Conservation (phyloP, 495 filamentous ascomycete genomes). For the Venustampulla echinocandica region DNA sequence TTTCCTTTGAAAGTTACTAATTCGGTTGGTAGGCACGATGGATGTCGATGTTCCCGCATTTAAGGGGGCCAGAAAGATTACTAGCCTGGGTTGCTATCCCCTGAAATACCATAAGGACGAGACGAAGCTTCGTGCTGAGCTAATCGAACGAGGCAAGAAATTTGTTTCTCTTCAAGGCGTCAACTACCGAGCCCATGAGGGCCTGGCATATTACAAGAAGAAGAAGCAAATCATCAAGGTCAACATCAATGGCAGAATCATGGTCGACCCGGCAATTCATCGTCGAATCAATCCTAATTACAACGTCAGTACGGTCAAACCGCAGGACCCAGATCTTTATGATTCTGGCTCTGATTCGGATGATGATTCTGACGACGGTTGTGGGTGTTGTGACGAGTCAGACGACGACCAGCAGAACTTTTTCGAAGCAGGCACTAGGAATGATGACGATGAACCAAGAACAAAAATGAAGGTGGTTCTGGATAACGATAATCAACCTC, state of each 20-base stretch:
- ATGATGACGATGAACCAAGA: slow-evolving; percentile 44
- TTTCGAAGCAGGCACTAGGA: slow-evolving; percentile 24
- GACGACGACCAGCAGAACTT: slow-evolving; percentile 11
- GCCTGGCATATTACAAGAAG: slow-evolving; percentile 76
- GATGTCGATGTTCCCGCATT: slow-evolving; percentile 67
- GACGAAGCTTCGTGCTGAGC: slow-evolving; percentile 49
- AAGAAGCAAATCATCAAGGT: slow-evolving; percentile 72
- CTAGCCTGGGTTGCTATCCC: slow-evolving; percentile 68
- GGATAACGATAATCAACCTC: slow-evolving; percentile 52
- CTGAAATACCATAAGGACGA: slow-evolving; percentile 75
- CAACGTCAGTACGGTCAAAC: slow-evolving; percentile 67
- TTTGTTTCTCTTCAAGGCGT: slow-evolving; percentile 74
- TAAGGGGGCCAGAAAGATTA: slow-evolving; percentile 78
- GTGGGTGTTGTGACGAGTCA: slow-evolving; percentile 33
- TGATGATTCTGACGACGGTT: slow-evolving; percentile 43
- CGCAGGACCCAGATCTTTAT: slow-evolving; percentile 63
- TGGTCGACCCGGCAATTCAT: slow-evolving; percentile 85
- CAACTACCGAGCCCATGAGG: slow-evolving; percentile 79
- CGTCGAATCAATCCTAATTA: slow-evolving; percentile 87
- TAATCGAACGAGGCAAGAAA: slow-evolving; percentile 79
- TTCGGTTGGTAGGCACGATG: slow-evolving; percentile 38
- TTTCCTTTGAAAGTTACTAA: slow-evolving; percentile 44
- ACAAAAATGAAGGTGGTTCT: slow-evolving; percentile 58
- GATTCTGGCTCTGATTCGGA: slow-evolving; percentile 54
- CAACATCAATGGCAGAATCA: slow-evolving; percentile 84